These are phyloP conservation scores for Epithele typhae DNA, from an alignment of 768 basidiomycete species.

Conservation along the genomic window DNA sequence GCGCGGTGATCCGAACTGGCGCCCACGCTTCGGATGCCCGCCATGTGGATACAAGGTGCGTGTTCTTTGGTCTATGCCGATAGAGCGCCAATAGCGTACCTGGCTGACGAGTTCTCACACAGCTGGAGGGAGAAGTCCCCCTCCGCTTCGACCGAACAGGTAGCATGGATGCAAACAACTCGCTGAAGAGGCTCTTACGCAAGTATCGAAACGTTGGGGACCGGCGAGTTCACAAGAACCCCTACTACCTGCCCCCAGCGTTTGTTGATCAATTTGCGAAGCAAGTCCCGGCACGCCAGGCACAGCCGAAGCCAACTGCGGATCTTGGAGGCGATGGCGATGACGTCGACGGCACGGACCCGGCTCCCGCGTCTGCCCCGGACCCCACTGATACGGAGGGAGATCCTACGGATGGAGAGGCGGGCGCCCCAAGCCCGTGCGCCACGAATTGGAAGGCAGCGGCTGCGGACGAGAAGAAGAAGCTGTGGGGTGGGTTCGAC, in stretches of 20 bases:
- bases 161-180: constrained; percentile 29
- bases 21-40: constrained; percentile 31
- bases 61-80: too few relatives aligned
- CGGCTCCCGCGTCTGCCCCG: neutral
- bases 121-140: constrained; percentile 27
- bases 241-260: constrained; percentile 23
- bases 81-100: neutral
- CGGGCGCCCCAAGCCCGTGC: neutral
- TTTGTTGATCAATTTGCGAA: constrained; percentile 28
- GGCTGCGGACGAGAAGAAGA: constrained; percentile 24
- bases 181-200: constrained; percentile 22
- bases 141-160: constrained; percentile 6
- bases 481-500: constrained; percentile 32
- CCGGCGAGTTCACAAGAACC: constrained; percentile 16
- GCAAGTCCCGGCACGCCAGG: constrained; percentile 21
- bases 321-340: too few relatives aligned
- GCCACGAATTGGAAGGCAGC: constrained; percentile 28
- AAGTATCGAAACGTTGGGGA: constrained; percentile 20
- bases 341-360: too few relatives aligned
- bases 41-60: constrained; percentile 34
- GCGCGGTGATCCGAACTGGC: constrained; percentile 28
- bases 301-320: too few relatives aligned
- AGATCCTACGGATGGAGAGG: constrained; percentile 12
- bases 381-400: neutral
- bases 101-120: neutral